phyloP scores from a whole-genome alignment of 2,329 filamentous ascomycete species.

The Macrophomina tecta region DNA sequence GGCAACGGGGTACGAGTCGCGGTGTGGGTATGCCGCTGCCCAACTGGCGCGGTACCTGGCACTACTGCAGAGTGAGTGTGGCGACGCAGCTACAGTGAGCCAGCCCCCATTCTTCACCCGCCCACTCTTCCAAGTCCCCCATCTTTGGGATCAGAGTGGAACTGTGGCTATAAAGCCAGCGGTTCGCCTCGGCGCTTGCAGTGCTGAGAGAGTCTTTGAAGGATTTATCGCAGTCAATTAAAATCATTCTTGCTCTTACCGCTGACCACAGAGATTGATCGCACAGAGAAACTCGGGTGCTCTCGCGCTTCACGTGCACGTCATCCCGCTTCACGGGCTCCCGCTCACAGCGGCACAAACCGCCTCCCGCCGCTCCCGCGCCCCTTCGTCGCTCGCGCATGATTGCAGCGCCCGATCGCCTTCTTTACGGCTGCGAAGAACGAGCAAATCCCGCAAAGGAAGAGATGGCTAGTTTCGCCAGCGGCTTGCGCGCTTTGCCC shows the following conservation, averaged over 20 bases:
- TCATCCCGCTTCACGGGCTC: not conserved
- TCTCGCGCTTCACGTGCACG: not conserved
- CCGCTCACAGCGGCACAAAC: not conserved
- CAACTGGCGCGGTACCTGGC: conserved; percentile 16
- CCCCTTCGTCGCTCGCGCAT: not conserved
- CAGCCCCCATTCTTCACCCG: conserved; percentile 15
- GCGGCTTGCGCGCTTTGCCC: not conserved
- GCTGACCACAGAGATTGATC: not conserved
- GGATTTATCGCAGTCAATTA: not conserved
- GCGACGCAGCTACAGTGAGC: conserved; percentile 8
- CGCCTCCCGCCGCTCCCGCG: conserved; percentile 1
- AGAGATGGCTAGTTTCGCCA: not conserved
- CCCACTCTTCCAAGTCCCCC: conserved; percentile 7
- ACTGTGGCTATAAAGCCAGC: conserved; percentile 1
- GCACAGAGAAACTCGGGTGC: not conserved
- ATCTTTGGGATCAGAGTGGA: not conserved
- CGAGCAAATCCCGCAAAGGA: not conserved
- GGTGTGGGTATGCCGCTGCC: conserved; percentile 2
- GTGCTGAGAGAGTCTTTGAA: not conserved
- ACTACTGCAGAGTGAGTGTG: conserved; percentile 20
- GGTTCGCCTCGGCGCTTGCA: not conserved
- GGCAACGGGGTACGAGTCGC: not conserved
- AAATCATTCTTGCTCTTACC: not conserved
- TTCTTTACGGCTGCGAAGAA: not conserved
- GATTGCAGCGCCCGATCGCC: not conserved